A percentile compares a stretch with the other conserved stretches of the same genome.
These are phyloP conservation scores for Phytopythium oedochilum DNA, from an alignment of 352 stramenopile species.

Conservation along the genomic window DNA sequence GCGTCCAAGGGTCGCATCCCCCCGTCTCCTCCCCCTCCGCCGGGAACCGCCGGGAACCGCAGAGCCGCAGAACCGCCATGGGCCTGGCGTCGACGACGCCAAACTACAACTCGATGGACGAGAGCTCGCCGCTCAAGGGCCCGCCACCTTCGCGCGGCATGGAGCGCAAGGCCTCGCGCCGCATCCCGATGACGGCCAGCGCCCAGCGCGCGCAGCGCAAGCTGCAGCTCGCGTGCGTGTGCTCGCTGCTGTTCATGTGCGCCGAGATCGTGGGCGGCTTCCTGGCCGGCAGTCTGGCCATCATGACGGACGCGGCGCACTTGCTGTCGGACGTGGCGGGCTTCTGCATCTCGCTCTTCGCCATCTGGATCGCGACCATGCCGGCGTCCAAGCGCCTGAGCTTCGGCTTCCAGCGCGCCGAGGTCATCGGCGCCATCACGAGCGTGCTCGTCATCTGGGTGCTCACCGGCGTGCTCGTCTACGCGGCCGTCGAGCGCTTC, in stretches of 20 bases:
- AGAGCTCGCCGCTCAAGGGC: conserved; percentile 54
- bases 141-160: conserved; percentile 5
- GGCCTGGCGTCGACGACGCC: conserved; percentile 10
- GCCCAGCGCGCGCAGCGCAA: conserved; percentile 59
- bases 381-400: conserved; percentile 79
- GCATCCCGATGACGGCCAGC: conserved; percentile 46
- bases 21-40: not conserved
- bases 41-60: too few relatives aligned
- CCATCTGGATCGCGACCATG: conserved; percentile 61
- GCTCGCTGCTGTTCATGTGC: conserved; percentile 92
- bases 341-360: conserved; percentile 76
- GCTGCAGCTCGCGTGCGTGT: conserved; percentile 59
- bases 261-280: conserved; percentile 95
- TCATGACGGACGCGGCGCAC: conserved; percentile 89
- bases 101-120: conserved; percentile 44
- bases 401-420: conserved; percentile 93
- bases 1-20: not conserved
- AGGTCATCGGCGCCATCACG: conserved; percentile 94
- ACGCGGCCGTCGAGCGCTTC: conserved; percentile 90
- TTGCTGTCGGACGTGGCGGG: conserved; percentile 67
- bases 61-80: too few relatives aligned
- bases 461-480: conserved; percentile 92
- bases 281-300: conserved; percentile 90
- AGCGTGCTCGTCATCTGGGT: conserved; percentile 93
- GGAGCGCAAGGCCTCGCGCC: conserved; percentile 25